These are phyloP conservation scores for Chalara sp. DNA, from an alignment of 2,329 filamentous ascomycete species.

Conservation along the genomic window DNA sequence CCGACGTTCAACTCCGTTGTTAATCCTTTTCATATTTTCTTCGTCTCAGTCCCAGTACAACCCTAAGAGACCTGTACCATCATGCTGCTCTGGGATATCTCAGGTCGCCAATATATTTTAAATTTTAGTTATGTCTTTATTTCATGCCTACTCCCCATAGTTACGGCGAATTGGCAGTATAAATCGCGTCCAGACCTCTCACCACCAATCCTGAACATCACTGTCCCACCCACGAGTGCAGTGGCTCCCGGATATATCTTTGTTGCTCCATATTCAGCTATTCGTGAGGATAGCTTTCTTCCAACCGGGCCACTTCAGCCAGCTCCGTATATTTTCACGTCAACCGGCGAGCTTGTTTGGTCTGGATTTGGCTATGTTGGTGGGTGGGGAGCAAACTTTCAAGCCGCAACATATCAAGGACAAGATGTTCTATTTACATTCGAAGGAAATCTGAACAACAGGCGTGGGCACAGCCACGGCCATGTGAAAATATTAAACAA, in stretches of 20 bases:
- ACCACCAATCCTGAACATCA: conserved; percentile 38
- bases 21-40: too few relatives aligned
- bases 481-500: conserved; percentile 46
- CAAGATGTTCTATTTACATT: conserved; percentile 47
- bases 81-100: too few relatives aligned
- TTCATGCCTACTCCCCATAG: background rate
- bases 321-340: conserved; percentile 47
- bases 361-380: conserved; percentile 46
- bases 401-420: conserved; percentile 41
- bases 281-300: conserved; percentile 25
- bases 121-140: too few relatives aligned
- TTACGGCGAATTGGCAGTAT: conserved; percentile 37
- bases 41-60: too few relatives aligned
- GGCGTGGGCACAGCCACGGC: conserved; percentile 47
- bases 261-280: conserved; percentile 30
- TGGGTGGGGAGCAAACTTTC: conserved; percentile 46
- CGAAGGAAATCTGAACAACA: conserved; percentile 44
- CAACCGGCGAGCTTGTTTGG: conserved; percentile 50
- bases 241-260: conserved; percentile 39
- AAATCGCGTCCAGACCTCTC: conserved; percentile 41
- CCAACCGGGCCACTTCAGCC: conserved; percentile 43
- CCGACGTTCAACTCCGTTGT: too few relatives aligned
- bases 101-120: too few relatives aligned
- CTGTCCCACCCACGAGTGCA: conserved; percentile 33
- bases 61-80: too few relatives aligned